These are phyloP conservation scores for Cercospora nicotianae DNA, from an alignment of 2,329 filamentous ascomycete species.

Conservation along the genomic window DNA sequence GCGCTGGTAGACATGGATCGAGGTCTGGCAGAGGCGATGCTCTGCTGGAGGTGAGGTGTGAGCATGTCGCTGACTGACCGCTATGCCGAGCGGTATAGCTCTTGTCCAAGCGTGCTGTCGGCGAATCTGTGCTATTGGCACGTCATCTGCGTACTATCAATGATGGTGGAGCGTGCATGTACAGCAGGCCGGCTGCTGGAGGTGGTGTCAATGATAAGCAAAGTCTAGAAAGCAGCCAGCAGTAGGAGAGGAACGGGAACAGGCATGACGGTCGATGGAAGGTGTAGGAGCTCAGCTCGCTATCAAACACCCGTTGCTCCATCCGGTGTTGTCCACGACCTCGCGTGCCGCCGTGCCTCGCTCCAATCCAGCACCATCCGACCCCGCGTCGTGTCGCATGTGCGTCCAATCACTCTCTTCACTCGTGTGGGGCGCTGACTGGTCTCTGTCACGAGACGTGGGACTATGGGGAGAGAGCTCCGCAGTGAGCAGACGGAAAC, in stretches of 20 bases:
- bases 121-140: constrained; percentile 4
- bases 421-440: not conserved
- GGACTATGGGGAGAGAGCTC: not conserved
- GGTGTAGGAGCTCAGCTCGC: not conserved
- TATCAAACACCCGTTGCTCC: not conserved
- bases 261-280: not conserved
- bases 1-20: constrained; percentile 22
- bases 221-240: not conserved
- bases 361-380: not conserved
- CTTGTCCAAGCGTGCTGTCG: not conserved
- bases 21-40: constrained; percentile 19
- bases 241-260: not conserved
- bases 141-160: constrained; percentile 7
- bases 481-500: not conserved
- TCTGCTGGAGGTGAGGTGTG: constrained; percentile 30
- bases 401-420: not conserved
- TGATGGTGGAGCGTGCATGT: not conserved
- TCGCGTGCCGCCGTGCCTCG: constrained; percentile 5
- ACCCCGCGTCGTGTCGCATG: not conserved
- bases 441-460: not conserved
- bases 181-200: not conserved
- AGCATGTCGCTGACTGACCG: constrained; percentile 26
- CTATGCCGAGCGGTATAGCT: constrained; percentile 7
- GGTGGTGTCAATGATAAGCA: not conserved
- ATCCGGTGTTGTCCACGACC: not conserved